Conservation (phyloP, 352 stramenopile species). For the Phytophthora rubi region DNA sequence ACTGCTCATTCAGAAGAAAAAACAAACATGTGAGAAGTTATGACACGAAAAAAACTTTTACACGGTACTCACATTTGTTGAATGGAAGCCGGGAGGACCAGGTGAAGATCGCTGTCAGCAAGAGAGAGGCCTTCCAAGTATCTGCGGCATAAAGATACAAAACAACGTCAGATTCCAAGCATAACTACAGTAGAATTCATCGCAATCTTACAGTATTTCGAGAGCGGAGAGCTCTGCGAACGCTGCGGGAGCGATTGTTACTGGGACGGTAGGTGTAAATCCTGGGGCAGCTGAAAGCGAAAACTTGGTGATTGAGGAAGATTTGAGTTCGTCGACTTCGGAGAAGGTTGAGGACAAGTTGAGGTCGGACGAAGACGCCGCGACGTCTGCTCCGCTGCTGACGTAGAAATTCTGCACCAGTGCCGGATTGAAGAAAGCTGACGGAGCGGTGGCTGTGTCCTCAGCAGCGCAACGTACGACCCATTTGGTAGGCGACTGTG, state of each 20-base stretch:
- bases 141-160: constrained; percentile 26
- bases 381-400: constrained; percentile 24
- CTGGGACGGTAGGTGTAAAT: constrained; percentile 42
- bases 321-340: constrained; percentile 43
- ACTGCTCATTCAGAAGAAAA: constrained; percentile 16
- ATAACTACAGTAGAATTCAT: neutral
- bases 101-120: constrained; percentile 35
- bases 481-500: constrained; percentile 41
- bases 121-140: constrained; percentile 53
- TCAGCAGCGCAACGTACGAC: constrained; percentile 34
- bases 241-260: constrained; percentile 44
- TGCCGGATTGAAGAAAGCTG: constrained; percentile 43
- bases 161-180: constrained; percentile 11
- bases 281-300: constrained; percentile 43
- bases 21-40: constrained; percentile 5
- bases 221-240: constrained; percentile 49
- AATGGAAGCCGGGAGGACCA: constrained; percentile 54
- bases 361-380: constrained; percentile 26
- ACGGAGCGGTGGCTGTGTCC: constrained; percentile 2
- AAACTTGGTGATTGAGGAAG: constrained; percentile 46
- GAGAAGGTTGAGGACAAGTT: constrained; percentile 50
- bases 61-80: constrained; percentile 46
- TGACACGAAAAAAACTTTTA: neutral
- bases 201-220: constrained; percentile 45
- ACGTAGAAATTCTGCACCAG: constrained; percentile 42